Percentiles rank a stretch among this genome's conserved stretches.
phyloP scores from a whole-genome alignment of 768 basidiomycete species.

The Russula ochroleuca region DNA sequence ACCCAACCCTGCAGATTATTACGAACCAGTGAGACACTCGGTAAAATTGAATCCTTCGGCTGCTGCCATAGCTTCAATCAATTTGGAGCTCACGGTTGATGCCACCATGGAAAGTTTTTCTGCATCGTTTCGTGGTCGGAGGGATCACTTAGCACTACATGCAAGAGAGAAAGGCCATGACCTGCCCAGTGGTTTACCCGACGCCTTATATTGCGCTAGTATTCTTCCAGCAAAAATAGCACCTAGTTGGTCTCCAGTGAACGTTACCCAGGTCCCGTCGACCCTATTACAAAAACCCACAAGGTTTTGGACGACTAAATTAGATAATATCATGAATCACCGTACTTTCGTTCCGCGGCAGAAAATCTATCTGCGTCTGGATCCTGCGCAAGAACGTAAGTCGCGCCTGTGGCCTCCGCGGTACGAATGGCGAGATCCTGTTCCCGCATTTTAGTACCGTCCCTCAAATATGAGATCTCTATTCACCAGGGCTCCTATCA shows the following conservation, averaged over 20 bases:
- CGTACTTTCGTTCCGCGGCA: conserved; percentile 65
- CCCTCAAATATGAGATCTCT: background rate
- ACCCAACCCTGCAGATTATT: conserved; percentile 2
- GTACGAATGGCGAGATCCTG: conserved; percentile 71
- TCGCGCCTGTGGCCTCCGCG: conserved; percentile 49
- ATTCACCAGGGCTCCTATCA: conserved; percentile 33
- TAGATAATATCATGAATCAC: background rate
- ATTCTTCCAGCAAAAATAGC: conserved; percentile 47
- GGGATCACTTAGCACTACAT: background rate
- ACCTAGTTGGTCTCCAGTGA: conserved; percentile 86
- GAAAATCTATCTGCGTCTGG: conserved; percentile 84
- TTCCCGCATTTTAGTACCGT: background rate
- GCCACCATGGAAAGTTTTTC: conserved; percentile 79
- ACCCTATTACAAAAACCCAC: conserved; percentile 32
- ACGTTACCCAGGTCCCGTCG: conserved; percentile 57
- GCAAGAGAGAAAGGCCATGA: background rate
- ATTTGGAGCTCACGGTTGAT: conserved; percentile 87
- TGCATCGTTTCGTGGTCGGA: conserved; percentile 41
- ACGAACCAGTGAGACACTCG: conserved; percentile 79
- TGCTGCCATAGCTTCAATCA: conserved; percentile 74
- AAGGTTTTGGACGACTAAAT: background rate
- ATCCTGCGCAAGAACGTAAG: conserved; percentile 81
- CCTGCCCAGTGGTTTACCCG: conserved; percentile 44
- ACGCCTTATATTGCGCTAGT: conserved; percentile 43
- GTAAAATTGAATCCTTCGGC: conserved; percentile 77